A percentile compares a stretch with the other conserved stretches of the same genome.
Conservation (phyloP, 2,329 filamentous ascomycete genomes). For the Xylariaceae sp. region DNA sequence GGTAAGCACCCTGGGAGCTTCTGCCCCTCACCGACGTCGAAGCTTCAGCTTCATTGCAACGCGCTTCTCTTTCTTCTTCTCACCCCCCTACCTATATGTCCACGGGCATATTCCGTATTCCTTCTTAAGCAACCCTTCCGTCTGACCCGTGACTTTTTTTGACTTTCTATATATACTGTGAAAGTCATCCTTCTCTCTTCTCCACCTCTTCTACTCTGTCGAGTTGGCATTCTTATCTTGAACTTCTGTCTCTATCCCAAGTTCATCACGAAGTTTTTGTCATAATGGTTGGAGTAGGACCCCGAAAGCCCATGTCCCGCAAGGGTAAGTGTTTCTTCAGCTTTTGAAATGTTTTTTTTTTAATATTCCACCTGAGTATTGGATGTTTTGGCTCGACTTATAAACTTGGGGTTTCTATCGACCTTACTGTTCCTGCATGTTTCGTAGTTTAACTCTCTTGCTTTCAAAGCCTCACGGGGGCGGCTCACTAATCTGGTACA, state of each 20-base stretch:
- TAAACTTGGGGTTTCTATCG: too few relatives aligned
- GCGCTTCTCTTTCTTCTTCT: not conserved
- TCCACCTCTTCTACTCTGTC: not conserved
- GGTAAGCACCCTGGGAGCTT: not conserved
- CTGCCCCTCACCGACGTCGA: not conserved
- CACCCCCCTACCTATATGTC: not conserved
- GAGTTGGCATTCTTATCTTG: not conserved
- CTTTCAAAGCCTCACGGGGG: not conserved
- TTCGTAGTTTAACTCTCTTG: too few relatives aligned
- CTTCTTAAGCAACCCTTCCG: too few relatives aligned
- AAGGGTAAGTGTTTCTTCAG: slow-evolving; percentile 56
- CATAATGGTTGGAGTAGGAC: slow-evolving; percentile 49
- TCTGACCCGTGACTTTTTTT: too few relatives aligned
- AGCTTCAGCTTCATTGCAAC: not conserved
- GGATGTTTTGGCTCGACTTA: not conserved
- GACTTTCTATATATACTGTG: too few relatives aligned
- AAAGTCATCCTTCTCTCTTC: not conserved
- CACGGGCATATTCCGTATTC: too few relatives aligned
- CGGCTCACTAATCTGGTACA: not conserved
- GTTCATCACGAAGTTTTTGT: slow-evolving; percentile 13
- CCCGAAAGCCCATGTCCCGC: slow-evolving; percentile 45
- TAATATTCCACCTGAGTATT: not conserved
- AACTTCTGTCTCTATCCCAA: slow-evolving; percentile 23
- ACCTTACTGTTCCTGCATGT: too few relatives aligned
- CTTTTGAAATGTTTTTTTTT: slow-evolving; percentile 2